phyloP scores from a whole-genome alignment of 306 rosid species.

The Carpinus fangiana region DNA sequence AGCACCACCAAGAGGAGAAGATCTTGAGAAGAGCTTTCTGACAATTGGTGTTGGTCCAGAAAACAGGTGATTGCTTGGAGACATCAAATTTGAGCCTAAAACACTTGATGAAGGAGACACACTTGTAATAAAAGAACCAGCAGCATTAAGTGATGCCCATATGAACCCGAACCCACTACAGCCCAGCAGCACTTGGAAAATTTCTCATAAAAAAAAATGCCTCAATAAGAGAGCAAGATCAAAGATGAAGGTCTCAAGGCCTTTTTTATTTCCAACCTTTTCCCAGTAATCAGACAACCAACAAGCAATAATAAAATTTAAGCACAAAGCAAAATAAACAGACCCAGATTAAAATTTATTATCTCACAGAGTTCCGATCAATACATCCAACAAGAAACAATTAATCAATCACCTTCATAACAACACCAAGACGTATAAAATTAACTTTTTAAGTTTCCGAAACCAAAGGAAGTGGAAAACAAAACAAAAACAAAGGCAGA shows the following conservation, averaged over 20 bases:
- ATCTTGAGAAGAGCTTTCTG: too few species aligned
- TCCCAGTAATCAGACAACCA: not conserved
- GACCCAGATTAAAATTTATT: not conserved
- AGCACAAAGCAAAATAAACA: not conserved
- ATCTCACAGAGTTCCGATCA: not conserved
- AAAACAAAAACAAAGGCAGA: not conserved
- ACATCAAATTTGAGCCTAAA: too few species aligned
- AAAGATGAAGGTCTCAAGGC: not conserved
- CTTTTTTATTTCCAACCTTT: not conserved
- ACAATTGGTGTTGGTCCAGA: too few species aligned
- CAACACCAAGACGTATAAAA: not conserved
- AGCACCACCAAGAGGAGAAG: too few species aligned
- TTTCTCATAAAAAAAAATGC: not conserved
- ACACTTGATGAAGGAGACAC: not conserved
- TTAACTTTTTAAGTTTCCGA: not conserved
- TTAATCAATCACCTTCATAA: not conserved
- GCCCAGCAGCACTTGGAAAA: not conserved
- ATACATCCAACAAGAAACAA: not conserved
- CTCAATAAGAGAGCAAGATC: not conserved
- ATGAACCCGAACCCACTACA: not conserved
- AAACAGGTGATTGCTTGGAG: too few species aligned
- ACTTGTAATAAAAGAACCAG: not conserved
- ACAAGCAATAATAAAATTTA: not conserved
- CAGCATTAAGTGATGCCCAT: not conserved
- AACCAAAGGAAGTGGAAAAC: not conserved